Percentiles rank a stretch among this genome's conserved stretches.
These are phyloP conservation scores for Rhizopus arrhizus DNA, from an alignment of 371 early-diverging fungal species.

Conservation along the genomic window DNA sequence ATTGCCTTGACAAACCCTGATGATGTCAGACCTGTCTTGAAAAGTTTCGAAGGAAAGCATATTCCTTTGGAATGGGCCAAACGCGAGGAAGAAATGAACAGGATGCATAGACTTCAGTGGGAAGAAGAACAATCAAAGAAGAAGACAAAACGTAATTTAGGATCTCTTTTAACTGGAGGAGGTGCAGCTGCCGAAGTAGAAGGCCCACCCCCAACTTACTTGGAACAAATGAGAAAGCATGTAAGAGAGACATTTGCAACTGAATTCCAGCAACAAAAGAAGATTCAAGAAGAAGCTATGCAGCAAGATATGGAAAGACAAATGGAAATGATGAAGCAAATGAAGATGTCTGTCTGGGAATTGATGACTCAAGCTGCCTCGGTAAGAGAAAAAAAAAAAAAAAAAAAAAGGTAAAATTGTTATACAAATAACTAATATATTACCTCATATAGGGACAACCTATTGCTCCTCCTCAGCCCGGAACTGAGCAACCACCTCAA, in stretches of 20 bases:
- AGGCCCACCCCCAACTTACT: slow-evolving; percentile 54
- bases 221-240: slow-evolving; percentile 61
- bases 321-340: slow-evolving; percentile 62
- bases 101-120: slow-evolving; percentile 67
- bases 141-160: slow-evolving; percentile 45
- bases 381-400: slow-evolving; percentile 29
- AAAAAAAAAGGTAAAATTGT: not conserved
- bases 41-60: slow-evolving; percentile 67
- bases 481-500: slow-evolving; percentile 14
- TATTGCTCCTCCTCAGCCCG: slow-evolving; percentile 21
- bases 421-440: not conserved
- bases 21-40: slow-evolving; percentile 74
- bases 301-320: slow-evolving; percentile 61
- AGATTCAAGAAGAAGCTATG: slow-evolving; percentile 58
- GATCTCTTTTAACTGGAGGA: slow-evolving; percentile 49
- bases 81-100: slow-evolving; percentile 71
- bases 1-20: slow-evolving; percentile 73
- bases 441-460: slow-evolving; percentile 23
- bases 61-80: slow-evolving; percentile 73
- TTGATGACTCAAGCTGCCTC: slow-evolving; percentile 58
- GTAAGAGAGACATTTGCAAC: slow-evolving; percentile 60
- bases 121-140: slow-evolving; percentile 68
- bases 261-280: slow-evolving; percentile 56
- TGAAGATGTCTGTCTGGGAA: slow-evolving; percentile 75
- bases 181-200: slow-evolving; percentile 37